Evolutionary conservation across 345 rosid genomes (phyloP).

Genomic region (Aquilaria sinensis): DNA sequence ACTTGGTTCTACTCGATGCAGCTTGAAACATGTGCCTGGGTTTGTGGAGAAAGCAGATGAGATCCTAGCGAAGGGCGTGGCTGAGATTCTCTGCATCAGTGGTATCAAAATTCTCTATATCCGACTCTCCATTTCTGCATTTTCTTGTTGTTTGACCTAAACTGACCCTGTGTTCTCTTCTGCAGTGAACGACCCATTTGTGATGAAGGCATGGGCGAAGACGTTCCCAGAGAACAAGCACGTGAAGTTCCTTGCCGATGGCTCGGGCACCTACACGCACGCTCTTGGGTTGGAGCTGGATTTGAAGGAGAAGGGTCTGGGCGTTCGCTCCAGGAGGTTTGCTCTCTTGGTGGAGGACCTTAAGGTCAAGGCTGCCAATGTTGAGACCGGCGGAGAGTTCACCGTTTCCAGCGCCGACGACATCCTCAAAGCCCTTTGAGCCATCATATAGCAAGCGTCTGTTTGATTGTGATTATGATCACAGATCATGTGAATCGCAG

Average conservation of each 20-base stretch:
- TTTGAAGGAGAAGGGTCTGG: slow-evolving; percentile 78
- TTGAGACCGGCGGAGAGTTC: slow-evolving; percentile 90
- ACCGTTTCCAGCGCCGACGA: slow-evolving; percentile 85
- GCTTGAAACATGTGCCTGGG: slow-evolving; percentile 95
- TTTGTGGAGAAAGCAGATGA: slow-evolving; percentile 84
- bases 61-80: slow-evolving; percentile 77
- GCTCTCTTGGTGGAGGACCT: slow-evolving; percentile 84
- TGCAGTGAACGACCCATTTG: slow-evolving; percentile 91
- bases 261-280: slow-evolving; percentile 76
- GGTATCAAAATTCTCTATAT: slow-evolving; percentile 29
- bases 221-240: slow-evolving; percentile 89
- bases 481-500: too few relatives aligned
- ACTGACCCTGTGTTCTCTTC: too few relatives aligned
- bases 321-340: slow-evolving; percentile 80
- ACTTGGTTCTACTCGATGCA: slow-evolving; percentile 14
- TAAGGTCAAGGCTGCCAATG: slow-evolving; percentile 82
- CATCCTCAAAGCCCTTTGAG: slow-evolving; percentile 63
- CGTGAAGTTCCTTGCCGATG: slow-evolving; percentile 89
- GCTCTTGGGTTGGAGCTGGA: slow-evolving; percentile 95
- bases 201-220: slow-evolving; percentile 98
- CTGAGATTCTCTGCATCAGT: slow-evolving; percentile 73
- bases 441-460: too few relatives aligned
- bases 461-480: too few relatives aligned
- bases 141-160: too few relatives aligned
- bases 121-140: not conserved